These are phyloP conservation scores for Elongisporangium prolatum DNA, from an alignment of 352 stramenopile genomes.

Conservation along the genomic window DNA sequence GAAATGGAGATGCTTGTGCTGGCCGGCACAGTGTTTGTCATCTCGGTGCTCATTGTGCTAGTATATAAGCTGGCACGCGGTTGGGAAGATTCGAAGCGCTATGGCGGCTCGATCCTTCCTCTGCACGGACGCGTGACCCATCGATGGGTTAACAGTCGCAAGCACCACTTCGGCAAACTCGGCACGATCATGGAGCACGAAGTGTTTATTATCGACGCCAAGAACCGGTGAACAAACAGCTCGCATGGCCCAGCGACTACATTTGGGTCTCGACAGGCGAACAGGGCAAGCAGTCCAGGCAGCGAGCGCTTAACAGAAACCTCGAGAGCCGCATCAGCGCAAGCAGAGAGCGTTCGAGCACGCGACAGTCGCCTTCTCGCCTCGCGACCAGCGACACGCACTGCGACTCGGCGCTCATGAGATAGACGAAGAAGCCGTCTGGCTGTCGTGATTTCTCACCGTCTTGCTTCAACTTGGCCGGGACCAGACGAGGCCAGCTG, in stretches of 20 bases:
- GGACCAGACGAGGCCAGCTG: neutral
- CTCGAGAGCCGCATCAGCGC: neutral
- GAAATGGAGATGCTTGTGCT: conserved; percentile 69
- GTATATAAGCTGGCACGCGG: conserved; percentile 73
- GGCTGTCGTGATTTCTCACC: neutral
- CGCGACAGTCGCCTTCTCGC: neutral
- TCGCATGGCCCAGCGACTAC: neutral
- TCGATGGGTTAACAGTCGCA: conserved; percentile 56
- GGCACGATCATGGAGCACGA: conserved; percentile 69
- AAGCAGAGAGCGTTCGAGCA: neutral
- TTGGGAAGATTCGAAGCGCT: conserved; percentile 57
- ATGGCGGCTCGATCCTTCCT: conserved; percentile 32
- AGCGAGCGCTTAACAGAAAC: neutral
- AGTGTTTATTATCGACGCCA: conserved; percentile 56
- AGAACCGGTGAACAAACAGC: conserved; percentile 39
- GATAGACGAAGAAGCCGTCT: neutral
- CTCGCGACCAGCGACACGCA: neutral
- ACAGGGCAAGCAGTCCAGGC: neutral
- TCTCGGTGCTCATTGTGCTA: conserved; percentile 65
- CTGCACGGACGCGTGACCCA: conserved; percentile 47
- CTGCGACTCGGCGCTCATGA: neutral
- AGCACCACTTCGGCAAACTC: conserved; percentile 60
- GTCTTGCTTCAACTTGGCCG: neutral
- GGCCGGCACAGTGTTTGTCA: conserved; percentile 60
- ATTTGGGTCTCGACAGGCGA: neutral